These are phyloP conservation scores for Talaromyces wortmannii DNA, from an alignment of 495 filamentous ascomycete species.

Conservation along the genomic window DNA sequence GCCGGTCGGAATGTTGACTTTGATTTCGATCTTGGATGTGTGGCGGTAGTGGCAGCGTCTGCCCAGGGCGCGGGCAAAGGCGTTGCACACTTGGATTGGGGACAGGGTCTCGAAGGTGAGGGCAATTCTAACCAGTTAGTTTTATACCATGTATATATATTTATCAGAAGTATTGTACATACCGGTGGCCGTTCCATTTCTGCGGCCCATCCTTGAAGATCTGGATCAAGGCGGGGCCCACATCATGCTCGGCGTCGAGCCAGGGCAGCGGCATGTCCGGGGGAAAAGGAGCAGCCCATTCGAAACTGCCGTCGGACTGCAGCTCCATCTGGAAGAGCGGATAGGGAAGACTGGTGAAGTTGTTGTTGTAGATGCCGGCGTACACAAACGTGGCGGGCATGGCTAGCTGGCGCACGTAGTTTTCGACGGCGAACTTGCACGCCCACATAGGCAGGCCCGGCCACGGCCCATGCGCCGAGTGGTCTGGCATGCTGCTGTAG, in stretches of 20 bases:
- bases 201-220: slow-evolving; percentile 87
- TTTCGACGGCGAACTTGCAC: slow-evolving; percentile 83
- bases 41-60: slow-evolving; percentile 71
- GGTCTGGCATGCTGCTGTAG: slow-evolving; percentile 96
- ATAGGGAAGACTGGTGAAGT: slow-evolving; percentile 90
- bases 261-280: slow-evolving; percentile 84
- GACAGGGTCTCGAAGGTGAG: slow-evolving; percentile 89
- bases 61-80: slow-evolving; percentile 71
- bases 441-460: slow-evolving; percentile 85
- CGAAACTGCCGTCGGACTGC: slow-evolving; percentile 73
- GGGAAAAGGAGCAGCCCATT: slow-evolving; percentile 93
- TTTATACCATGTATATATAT: neutral
- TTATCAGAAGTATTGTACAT: slow-evolving; percentile 20
- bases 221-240: slow-evolving; percentile 89
- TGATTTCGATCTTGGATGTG: slow-evolving; percentile 69
- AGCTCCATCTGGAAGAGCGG: slow-evolving; percentile 92
- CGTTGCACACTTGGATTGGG: slow-evolving; percentile 70
- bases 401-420: slow-evolving; percentile 77
- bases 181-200: slow-evolving; percentile 81
- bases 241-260: slow-evolving; percentile 95
- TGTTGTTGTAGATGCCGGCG: slow-evolving; percentile 97
- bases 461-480: slow-evolving; percentile 71
- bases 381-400: slow-evolving; percentile 90
- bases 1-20: slow-evolving; percentile 77
- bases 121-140: slow-evolving; percentile 49